A percentile compares a stretch with the other conserved stretches of the same genome.
phyloP scores from a whole-genome alignment of 2,329 filamentous ascomycete species.

The Helotiales sp. region DNA sequence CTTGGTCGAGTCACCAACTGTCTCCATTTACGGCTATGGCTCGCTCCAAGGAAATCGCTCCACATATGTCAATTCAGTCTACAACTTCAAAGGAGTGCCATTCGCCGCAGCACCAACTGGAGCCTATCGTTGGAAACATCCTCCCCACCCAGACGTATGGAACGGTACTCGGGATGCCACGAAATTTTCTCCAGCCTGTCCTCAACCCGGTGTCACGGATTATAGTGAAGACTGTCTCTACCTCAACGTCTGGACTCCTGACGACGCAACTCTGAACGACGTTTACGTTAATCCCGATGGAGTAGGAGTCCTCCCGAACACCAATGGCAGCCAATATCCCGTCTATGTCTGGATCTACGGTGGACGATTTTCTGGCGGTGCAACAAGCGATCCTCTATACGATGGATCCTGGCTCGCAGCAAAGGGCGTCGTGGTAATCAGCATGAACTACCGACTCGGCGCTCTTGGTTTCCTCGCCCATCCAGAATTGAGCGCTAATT shows the following conservation, averaged over 20 bases:
- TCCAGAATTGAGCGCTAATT: constrained; percentile 24
- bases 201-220: constrained; percentile 9
- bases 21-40: neutral
- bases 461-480: constrained; percentile 28
- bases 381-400: constrained; percentile 40
- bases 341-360: constrained; percentile 46
- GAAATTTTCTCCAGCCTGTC: constrained; percentile 12
- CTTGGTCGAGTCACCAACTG: neutral
- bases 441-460: constrained; percentile 46
- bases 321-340: constrained; percentile 32
- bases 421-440: constrained; percentile 44
- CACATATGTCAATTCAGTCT: constrained; percentile 4
- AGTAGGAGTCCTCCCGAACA: constrained; percentile 21
- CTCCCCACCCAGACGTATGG: constrained; percentile 2
- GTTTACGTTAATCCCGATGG: neutral
- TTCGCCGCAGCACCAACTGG: constrained; percentile 13
- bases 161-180: constrained; percentile 11
- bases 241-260: constrained; percentile 34
- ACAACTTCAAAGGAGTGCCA: constrained; percentile 15
- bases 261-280: constrained; percentile 6
- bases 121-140: constrained; percentile 12
- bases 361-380: constrained; percentile 41
- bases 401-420: constrained; percentile 43
- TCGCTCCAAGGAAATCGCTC: constrained; percentile 9
- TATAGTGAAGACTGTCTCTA: constrained; percentile 38